phyloP scores from a whole-genome alignment of 2,329 filamentous ascomycete species.

The Aspergillus novofumigatus region DNA sequence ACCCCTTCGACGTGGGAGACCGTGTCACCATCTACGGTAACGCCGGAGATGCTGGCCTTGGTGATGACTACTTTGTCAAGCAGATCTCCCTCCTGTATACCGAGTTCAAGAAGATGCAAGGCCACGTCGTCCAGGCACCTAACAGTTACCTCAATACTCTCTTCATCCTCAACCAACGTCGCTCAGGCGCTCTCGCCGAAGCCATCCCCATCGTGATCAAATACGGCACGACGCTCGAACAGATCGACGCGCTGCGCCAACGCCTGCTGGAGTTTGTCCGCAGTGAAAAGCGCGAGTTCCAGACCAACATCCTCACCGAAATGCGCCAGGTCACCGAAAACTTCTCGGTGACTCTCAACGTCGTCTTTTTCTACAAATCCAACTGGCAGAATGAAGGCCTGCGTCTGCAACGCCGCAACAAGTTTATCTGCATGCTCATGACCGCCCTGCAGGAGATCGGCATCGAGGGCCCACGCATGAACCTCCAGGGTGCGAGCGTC shows the following conservation, averaged over 20 bases:
- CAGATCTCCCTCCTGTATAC: constrained; percentile 91
- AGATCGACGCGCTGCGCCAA: constrained; percentile 77
- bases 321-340: constrained; percentile 75
- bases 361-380: constrained; percentile 96
- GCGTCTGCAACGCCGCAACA: constrained; percentile 85
- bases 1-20: constrained; percentile 94
- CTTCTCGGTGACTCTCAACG: constrained; percentile 80
- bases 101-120: constrained; percentile 98
- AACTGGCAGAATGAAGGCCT: constrained; percentile 95
- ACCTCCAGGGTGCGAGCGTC: constrained; percentile 63
- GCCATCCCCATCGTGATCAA: constrained; percentile 79
- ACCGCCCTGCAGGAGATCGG: constrained; percentile 75
- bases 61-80: constrained; percentile 95
- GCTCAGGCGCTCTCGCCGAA: constrained; percentile 83
- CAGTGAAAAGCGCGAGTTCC: constrained; percentile 84
- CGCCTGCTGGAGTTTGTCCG: constrained; percentile 79
- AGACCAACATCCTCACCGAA: constrained; percentile 80
- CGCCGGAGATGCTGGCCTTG: constrained; percentile 69
- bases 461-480: constrained; percentile 77
- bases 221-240: constrained; percentile 77
- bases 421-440: constrained; percentile 91
- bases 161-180: constrained; percentile 91
- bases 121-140: constrained; percentile 90
- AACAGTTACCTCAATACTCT: constrained; percentile 90
- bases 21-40: constrained; percentile 89